Base-by-base conservation (phyloP, 2,329 filamentous ascomycete species). In the Venturia aucupariae region DNA sequence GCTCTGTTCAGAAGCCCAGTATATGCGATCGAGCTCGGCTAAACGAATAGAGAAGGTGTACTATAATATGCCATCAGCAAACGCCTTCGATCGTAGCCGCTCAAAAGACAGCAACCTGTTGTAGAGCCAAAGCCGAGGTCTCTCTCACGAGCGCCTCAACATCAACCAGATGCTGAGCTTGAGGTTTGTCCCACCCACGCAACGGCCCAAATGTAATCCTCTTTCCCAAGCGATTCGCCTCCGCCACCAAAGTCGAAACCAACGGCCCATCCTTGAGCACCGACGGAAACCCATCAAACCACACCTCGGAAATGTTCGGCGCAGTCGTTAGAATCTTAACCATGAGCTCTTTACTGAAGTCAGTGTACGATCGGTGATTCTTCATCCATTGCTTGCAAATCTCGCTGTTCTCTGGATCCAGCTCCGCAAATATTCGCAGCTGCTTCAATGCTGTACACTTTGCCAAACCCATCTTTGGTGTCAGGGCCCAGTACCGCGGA, bases 401-500 rank as follows among this genome's bases (percentile, higher is more conserved):
- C 24, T 85, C 77, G 35, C 79, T 80, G 68, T 88, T 82, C 61
- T 76, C 88, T 0, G 89, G 88, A 70, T 92, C 89, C 67, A 83
- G 84, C 73, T 92, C 85, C 30, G 91, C 84, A 70, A 89, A 89
- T 13, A 92, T 82, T 32, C 81, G 84, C 60, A 92, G 72, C 17
- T 78, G 79, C 38, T 81, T 79, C 24, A 89, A 81, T 60, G 80
- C 84, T 65, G 75, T 74, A 72, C 86, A 88, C 61, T 90, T 85
- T 1, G 72, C 68, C 7, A 92, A 78, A 0, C 88, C 88, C 0
- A 92, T 78, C 1, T 81, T 80, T 4, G 81, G 76, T 67, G 86
- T 86, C 15, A 90, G 85, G 1, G 85, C 83, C 86, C 90, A 92
- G 61, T 86, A 84, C 41, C 79, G 79, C 0, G 89, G 89, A 17